A percentile compares a stretch with the other conserved stretches of the same genome.
phyloP scores from a whole-genome alignment of 257 asterid species.

The Schizonepeta tenuifolia region DNA sequence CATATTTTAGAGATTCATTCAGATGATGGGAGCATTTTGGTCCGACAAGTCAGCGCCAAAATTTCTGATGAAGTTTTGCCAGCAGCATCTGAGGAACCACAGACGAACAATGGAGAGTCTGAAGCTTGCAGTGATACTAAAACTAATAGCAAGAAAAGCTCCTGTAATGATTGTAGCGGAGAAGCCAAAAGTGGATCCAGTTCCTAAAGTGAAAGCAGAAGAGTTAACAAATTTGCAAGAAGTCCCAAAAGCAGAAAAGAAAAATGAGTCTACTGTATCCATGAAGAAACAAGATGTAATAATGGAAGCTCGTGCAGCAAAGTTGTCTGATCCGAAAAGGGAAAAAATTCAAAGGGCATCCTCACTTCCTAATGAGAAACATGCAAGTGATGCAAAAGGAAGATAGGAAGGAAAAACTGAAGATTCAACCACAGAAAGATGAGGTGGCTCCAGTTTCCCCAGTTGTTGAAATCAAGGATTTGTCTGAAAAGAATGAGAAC shows the following conservation, averaged over 20 bases:
- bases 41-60: slow-evolving; percentile 40
- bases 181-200: slow-evolving; percentile 33
- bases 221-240: slow-evolving; percentile 33
- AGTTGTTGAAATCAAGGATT: slow-evolving; percentile 35
- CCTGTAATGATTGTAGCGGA: slow-evolving; percentile 39
- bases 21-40: slow-evolving; percentile 49
- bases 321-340: slow-evolving; percentile 33
- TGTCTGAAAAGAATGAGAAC: slow-evolving; percentile 31
- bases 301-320: slow-evolving; percentile 27
- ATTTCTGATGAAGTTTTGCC: slow-evolving; percentile 43
- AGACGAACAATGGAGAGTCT: slow-evolving; percentile 34
- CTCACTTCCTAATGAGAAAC: slow-evolving; percentile 21
- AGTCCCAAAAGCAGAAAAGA: slow-evolving; percentile 36
- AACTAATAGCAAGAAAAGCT: slow-evolving; percentile 36
- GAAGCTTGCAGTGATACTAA: slow-evolving; percentile 30
- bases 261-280: slow-evolving; percentile 31
- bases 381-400: slow-evolving; percentile 36
- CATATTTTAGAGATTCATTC: slow-evolving; percentile 52
- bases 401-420: slow-evolving; percentile 30
- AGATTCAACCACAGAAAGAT: slow-evolving; percentile 38
- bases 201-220: slow-evolving; percentile 36
- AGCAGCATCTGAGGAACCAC: slow-evolving; percentile 33
- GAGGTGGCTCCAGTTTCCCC: slow-evolving; percentile 46
- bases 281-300: slow-evolving; percentile 23
- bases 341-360: slow-evolving; percentile 33